Evolutionary conservation across 2,329 filamentous ascomycete genomes (phyloP).

Genomic region (Mycosphaerella arachidis): DNA sequence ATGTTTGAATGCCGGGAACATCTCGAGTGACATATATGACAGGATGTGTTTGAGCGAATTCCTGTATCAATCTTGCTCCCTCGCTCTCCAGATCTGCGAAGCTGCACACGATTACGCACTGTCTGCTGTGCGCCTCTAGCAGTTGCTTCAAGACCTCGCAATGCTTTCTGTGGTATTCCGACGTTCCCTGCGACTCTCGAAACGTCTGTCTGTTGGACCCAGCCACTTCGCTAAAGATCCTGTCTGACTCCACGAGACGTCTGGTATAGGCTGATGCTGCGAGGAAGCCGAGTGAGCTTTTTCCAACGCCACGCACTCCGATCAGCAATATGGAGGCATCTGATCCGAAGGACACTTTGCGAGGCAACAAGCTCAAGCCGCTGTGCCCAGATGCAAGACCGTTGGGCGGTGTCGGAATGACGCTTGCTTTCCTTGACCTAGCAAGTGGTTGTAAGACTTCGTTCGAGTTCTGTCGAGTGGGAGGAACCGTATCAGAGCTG

Average conservation of each 20-base stretch:
- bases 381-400: not conserved
- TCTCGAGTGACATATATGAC: slow-evolving; percentile 68
- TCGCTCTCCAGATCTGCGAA: slow-evolving; percentile 63
- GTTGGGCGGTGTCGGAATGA: slow-evolving; percentile 18
- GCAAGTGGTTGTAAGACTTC: slow-evolving; percentile 13
- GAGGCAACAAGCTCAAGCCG: slow-evolving; percentile 11
- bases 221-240: slow-evolving; percentile 60
- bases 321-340: slow-evolving; percentile 69
- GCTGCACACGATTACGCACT: slow-evolving; percentile 67
- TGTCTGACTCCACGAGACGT: slow-evolving; percentile 65
- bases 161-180: slow-evolving; percentile 61
- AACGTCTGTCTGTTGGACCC: slow-evolving; percentile 60
- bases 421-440: slow-evolving; percentile 17
- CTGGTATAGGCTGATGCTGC: slow-evolving; percentile 66
- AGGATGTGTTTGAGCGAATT: slow-evolving; percentile 61
- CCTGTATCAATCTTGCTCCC: slow-evolving; percentile 56
- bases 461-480: slow-evolving; percentile 11
- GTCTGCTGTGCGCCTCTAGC: slow-evolving; percentile 54
- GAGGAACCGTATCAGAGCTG: slow-evolving; percentile 9
- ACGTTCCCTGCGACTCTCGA: slow-evolving; percentile 58
- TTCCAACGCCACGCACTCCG: slow-evolving; percentile 69
- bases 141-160: slow-evolving; percentile 58
- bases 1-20: slow-evolving; percentile 58
- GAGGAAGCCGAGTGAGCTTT: slow-evolving; percentile 71
- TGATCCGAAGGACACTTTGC: slow-evolving; percentile 43